phyloP scores from a whole-genome alignment of 768 basidiomycete species.

The Krasilnikovozyma curviuscula region DNA sequence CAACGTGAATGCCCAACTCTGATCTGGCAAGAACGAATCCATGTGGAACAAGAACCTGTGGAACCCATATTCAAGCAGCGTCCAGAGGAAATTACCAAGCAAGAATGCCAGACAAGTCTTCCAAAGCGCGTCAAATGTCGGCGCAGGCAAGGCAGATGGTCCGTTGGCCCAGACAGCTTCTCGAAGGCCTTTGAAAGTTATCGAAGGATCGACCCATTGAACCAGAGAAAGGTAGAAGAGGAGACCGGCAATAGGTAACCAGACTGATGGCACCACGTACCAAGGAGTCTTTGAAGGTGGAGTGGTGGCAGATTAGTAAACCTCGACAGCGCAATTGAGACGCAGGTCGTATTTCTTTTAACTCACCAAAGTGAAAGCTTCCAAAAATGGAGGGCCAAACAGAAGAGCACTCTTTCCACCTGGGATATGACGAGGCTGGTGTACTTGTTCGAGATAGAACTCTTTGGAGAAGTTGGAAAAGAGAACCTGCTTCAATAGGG shows the following conservation, averaged over 20 bases:
- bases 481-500: slow-evolving; percentile 73
- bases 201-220: slow-evolving; percentile 35
- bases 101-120: slow-evolving; percentile 44
- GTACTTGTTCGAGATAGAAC: slow-evolving; percentile 89
- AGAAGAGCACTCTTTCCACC: slow-evolving; percentile 47
- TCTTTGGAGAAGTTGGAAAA: slow-evolving; percentile 73
- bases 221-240: slow-evolving; percentile 61
- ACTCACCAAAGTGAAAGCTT: neutral
- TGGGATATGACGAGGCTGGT: slow-evolving; percentile 72
- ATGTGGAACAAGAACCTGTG: slow-evolving; percentile 97
- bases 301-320: too few species aligned
- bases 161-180: slow-evolving; percentile 15
- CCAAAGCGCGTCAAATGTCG: slow-evolving; percentile 37
- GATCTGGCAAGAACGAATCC: slow-evolving; percentile 69
- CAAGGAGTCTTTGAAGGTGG: slow-evolving; percentile 46
- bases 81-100: slow-evolving; percentile 78
- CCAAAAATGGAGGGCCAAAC: neutral
- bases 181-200: slow-evolving; percentile 16
- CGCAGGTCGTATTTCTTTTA: too few species aligned
- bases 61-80: slow-evolving; percentile 72
- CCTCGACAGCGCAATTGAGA: neutral
- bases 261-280: slow-evolving; percentile 81
- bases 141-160: slow-evolving; percentile 22
- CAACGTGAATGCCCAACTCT: slow-evolving; percentile 51
- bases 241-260: slow-evolving; percentile 69